These are phyloP conservation scores for Thermochaetoides dissita DNA, from an alignment of 2,329 filamentous ascomycete genomes.

Conservation along the genomic window DNA sequence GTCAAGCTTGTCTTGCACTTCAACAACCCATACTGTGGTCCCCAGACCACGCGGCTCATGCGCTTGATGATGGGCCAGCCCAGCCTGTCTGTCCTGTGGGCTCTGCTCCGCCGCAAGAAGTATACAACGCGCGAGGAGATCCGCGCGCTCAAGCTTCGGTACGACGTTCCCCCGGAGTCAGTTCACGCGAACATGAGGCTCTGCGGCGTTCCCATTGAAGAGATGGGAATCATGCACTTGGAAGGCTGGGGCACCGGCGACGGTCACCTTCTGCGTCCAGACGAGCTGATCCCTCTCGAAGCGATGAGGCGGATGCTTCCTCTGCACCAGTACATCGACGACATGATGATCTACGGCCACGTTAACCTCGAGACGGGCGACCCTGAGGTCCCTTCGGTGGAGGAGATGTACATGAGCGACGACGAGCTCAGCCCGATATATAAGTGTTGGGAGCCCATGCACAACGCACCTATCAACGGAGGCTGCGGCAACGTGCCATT, in stretches of 20 bases:
- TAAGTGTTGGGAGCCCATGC: constrained; percentile 8
- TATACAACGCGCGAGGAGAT: constrained; percentile 36
- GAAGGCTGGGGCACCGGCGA: constrained; percentile 42
- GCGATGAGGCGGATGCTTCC: constrained; percentile 34
- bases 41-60: constrained; percentile 34
- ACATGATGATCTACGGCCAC: constrained; percentile 51
- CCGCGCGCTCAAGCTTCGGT: constrained; percentile 42
- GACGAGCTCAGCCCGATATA: constrained; percentile 21
- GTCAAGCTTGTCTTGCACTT: constrained; percentile 60
- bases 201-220: constrained; percentile 35
- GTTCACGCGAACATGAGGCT: constrained; percentile 21
- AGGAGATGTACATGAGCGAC: constrained; percentile 39
- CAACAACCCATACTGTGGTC: constrained; percentile 45
- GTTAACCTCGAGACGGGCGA: constrained; percentile 37
- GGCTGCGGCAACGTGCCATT: constrained; percentile 23
- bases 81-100: constrained; percentile 40
- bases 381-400: constrained; percentile 35
- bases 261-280: constrained; percentile 37
- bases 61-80: constrained; percentile 47
- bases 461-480: constrained; percentile 9
- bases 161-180: constrained; percentile 30
- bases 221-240: constrained; percentile 38
- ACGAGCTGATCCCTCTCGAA: constrained; percentile 46
- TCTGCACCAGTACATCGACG: constrained; percentile 37
- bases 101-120: constrained; percentile 43